Evolutionary conservation across 768 basidiomycete species (phyloP), one percentile per base, ranked within the genome.

Genomic region (Neoboletus brunneissimus): DNA sequence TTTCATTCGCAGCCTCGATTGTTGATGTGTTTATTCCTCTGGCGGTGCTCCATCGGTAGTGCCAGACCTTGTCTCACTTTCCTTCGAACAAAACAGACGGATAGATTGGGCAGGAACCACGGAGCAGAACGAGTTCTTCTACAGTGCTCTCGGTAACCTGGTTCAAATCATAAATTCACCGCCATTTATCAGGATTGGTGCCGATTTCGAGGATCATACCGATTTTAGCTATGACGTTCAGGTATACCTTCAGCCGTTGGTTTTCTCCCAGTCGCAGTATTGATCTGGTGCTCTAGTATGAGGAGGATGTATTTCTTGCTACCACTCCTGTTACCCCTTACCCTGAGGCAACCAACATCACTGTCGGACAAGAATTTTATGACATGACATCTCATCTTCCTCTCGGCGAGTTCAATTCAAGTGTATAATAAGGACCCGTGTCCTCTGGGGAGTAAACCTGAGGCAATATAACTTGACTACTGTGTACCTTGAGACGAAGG

Each of bases 51-150:
- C 72, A 10, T 54, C 55, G 1, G 68, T 86, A 2, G 69, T 73
- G 9, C 75, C 76, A 8, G 79, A 80, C 12, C 70, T 86, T 13
- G 60, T 88, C 27, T 85, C 84, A 0, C 80, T 88, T 60, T 88
- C 86, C 31, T 80, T 88, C 51, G 88, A 88, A 62, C 81, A 86
- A 67, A 87, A 89, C 60, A 75, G 83, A 32, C 88, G 86, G 86
- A 73, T 76, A 11, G 86, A 87, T 57, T 89, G 87, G 87, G 72
- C 72, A 12, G 87, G 88, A 15, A 76, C 75, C 11, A 55, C 62
- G 7, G 69, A 76, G 3, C 74, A 73, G 34, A 88, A 89, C 62
- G 55, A 77, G 18, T 88, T 87, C 69, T 81, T 85, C 58, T 77
- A 76, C 72, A 86, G 83, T 55, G 77, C 80, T 4, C 74, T 89